Conservation (phyloP, 2,329 filamentous ascomycete species). For the Zopfia rhizophila region DNA sequence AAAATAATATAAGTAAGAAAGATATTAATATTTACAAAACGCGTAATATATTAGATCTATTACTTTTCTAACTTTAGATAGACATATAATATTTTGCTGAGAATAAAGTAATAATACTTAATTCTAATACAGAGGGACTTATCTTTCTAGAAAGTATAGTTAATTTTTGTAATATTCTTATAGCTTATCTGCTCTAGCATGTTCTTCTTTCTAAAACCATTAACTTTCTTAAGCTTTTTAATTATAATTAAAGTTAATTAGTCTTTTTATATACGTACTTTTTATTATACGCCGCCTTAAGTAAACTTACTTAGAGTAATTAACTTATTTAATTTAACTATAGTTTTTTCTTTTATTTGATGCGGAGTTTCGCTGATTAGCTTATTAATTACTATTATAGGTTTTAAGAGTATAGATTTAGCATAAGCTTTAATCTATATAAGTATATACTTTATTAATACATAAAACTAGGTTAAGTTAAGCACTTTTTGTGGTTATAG, state of each 20-base stretch:
- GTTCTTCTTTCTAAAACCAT: constrained; percentile 5
- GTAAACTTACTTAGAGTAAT: constrained; percentile 12
- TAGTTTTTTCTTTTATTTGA: neutral
- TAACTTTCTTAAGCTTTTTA: constrained; percentile 1
- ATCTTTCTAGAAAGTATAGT: neutral
- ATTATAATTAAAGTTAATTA: constrained; percentile 13
- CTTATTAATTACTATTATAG: too few species aligned
- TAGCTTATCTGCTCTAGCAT: constrained; percentile 2
- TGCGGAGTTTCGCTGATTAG: neutral
- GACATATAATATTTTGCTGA: constrained; percentile 16
- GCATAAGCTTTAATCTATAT: neutral
- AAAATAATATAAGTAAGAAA: too few species aligned
- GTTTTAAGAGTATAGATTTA: neutral
- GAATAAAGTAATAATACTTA: constrained; percentile 19
- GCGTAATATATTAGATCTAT: constrained; percentile 18
- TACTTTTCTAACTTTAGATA: constrained; percentile 17
- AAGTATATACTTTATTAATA: constrained; percentile 1
- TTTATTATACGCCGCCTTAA: constrained; percentile 13
- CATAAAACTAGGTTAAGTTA: neutral
- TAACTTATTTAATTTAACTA: neutral
- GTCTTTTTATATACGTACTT: constrained; percentile 8
- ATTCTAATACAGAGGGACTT: constrained; percentile 8
- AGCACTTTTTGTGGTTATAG: constrained; percentile 9
- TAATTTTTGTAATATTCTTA: constrained; percentile 9
- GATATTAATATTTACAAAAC: constrained; percentile 16